Conservation (phyloP, 148 eudicot genomes). For the Persicaria maculosa region DNA sequence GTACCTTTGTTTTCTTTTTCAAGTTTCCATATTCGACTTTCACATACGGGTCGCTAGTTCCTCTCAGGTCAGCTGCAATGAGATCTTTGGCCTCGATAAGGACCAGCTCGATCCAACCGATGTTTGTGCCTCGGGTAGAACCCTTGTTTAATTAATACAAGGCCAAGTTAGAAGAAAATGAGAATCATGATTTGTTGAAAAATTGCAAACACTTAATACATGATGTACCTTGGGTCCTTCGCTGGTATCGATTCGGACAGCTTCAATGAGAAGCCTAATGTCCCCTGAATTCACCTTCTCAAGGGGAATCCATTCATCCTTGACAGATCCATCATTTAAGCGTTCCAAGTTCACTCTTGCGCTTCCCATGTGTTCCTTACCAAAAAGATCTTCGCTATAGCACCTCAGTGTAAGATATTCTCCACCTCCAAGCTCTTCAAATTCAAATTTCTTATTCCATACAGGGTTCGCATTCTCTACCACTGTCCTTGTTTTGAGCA, state of each 20-base stretch:
- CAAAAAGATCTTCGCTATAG: constrained; percentile 60
- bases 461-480: constrained; percentile 32
- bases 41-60: constrained; percentile 96
- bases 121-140: constrained; percentile 23
- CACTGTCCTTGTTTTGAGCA: constrained; percentile 52
- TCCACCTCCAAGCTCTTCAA: constrained; percentile 84
- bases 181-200: neutral
- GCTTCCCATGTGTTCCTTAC: constrained; percentile 76
- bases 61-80: constrained; percentile 87
- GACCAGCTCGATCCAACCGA: constrained; percentile 69
- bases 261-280: constrained; percentile 69
- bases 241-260: constrained; percentile 30
- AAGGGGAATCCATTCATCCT: constrained; percentile 80
- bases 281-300: constrained; percentile 88
- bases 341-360: constrained; percentile 91
- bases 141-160: constrained; percentile 27
- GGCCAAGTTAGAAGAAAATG: neutral
- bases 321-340: constrained; percentile 49
- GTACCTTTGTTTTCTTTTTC: constrained; percentile 71
- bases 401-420: constrained; percentile 85
- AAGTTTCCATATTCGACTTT: constrained; percentile 69
- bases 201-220: neutral
- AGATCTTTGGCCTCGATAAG: constrained; percentile 83
- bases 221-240: constrained; percentile 34
- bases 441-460: constrained; percentile 88